phyloP scores from a whole-genome alignment of 176 grass and related monocot species.

The Eleusine coracana region DNA sequence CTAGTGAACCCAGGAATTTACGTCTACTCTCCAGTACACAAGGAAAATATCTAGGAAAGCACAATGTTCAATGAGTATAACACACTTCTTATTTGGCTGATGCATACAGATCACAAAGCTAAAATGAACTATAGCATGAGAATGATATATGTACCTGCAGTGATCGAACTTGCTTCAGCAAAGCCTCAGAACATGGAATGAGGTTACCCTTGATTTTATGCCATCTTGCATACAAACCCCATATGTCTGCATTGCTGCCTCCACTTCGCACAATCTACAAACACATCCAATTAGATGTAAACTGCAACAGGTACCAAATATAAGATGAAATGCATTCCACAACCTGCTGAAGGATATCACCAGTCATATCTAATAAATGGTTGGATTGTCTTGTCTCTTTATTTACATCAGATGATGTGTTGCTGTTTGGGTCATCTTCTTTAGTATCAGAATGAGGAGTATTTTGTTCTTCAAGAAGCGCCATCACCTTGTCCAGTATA shows the following conservation, averaged over 20 bases:
- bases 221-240: conserved; percentile 90
- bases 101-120: background rate
- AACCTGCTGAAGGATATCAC: conserved; percentile 83
- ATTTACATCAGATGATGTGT: conserved; percentile 44
- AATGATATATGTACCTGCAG: conserved; percentile 67
- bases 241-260: conserved; percentile 65
- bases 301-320: conserved; percentile 10
- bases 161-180: conserved; percentile 86
- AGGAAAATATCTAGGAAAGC: background rate
- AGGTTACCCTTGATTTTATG: conserved; percentile 83
- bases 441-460: conserved; percentile 37
- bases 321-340: conserved; percentile 25
- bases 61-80: background rate
- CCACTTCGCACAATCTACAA: conserved; percentile 62
- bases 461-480: conserved; percentile 52
- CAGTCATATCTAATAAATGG: conserved; percentile 76
- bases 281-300: conserved; percentile 13
- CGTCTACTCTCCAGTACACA: background rate
- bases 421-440: conserved; percentile 39
- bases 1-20: background rate
- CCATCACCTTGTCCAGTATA: conserved; percentile 79
- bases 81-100: background rate
- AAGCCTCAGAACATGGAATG: conserved; percentile 72
- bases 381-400: conserved; percentile 52
- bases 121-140: background rate